Base-by-base conservation (phyloP, 768 basidiomycete species). In the Suillus subalutaceus region DNA sequence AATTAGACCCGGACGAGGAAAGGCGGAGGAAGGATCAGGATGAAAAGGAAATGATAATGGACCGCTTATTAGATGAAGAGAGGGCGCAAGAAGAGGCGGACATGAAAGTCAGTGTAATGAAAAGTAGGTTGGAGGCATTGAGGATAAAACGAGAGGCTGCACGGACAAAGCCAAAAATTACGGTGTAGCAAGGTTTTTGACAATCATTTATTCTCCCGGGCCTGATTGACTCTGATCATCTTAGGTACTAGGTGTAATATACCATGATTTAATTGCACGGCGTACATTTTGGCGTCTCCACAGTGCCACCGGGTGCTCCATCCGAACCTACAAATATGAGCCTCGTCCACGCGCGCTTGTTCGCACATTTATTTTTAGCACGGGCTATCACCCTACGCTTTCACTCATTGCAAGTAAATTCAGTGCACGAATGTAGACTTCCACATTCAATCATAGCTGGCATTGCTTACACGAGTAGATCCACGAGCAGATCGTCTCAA, bases 51-150 rank as follows among this genome's bases (percentile, higher is more conserved):
- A 77, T 94, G 66, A 94, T 94, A 53, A 91, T 94, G 89, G 93
- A 94, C 77, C 84, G 93, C 63, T 76, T 94, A 57, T 66, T 93
- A 74, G 93, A 94, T 38, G 93, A 95, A 78, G 93, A 95, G 75
- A 84, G 88, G 64, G 90, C 89, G 40, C 93, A 95, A 79, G 93
- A 95, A 73, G 93, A 94, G 73, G 93, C 92, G 6, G 93, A 95
- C 73, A 87, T 88, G 79, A 87, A 86, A 62, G 92, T 93, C 12
- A 73, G 74, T 10, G 70, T 83, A 52, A 83, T 94, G 79, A 93
- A 90, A 78, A 85, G 78, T 55, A 84, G 83, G 70, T 71, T 94
- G 41, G 90, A 89, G 63, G 82, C 85, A 12, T 75, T 94, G 64
- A 81, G 81, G 73, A 76, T 77, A 71, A 82, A 76, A 69, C 78